Evolutionary conservation across 768 basidiomycete genomes (phyloP).

Genomic region (Auriscalpium vulgare): DNA sequence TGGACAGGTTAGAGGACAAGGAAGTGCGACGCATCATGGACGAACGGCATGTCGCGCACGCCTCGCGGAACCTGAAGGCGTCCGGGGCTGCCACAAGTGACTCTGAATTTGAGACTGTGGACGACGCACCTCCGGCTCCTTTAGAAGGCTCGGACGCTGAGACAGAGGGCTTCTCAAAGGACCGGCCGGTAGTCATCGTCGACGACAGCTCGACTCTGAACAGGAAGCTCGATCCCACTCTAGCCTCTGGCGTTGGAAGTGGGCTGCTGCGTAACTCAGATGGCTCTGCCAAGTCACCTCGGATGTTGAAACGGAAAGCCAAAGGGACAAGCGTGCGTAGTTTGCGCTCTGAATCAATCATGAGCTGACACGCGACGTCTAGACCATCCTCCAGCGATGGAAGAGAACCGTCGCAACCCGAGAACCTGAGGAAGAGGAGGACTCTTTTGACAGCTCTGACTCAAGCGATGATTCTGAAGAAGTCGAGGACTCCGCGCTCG

Average conservation of each 20-base stretch:
- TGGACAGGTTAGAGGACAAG: conserved; percentile 53
- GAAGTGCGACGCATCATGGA: conserved; percentile 46
- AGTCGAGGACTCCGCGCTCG: not conserved
- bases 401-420: conserved; percentile 26
- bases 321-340: conserved; percentile 37
- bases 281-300: conserved; percentile 46
- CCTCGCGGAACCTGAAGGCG: conserved; percentile 12
- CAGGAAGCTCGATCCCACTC: conserved; percentile 17
- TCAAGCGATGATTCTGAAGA: conserved; percentile 46
- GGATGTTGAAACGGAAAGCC: conserved; percentile 35
- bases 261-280: conserved; percentile 61
- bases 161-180: not conserved
- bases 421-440: conserved; percentile 31
- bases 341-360: too few relatives aligned
- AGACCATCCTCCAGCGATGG: conserved; percentile 47
- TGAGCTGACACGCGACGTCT: not conserved
- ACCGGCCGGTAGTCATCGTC: conserved; percentile 3
- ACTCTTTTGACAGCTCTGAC: conserved; percentile 73
- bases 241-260: conserved; percentile 39
- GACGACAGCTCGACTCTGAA: not conserved
- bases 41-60: conserved; percentile 43
- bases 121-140: not conserved
- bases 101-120: not conserved
- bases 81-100: conserved; percentile 4
- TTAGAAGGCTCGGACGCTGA: conserved; percentile 2